Base-by-base conservation (phyloP, 1,284 basidiomycete genomes). In the Boletus semigastroideus region DNA sequence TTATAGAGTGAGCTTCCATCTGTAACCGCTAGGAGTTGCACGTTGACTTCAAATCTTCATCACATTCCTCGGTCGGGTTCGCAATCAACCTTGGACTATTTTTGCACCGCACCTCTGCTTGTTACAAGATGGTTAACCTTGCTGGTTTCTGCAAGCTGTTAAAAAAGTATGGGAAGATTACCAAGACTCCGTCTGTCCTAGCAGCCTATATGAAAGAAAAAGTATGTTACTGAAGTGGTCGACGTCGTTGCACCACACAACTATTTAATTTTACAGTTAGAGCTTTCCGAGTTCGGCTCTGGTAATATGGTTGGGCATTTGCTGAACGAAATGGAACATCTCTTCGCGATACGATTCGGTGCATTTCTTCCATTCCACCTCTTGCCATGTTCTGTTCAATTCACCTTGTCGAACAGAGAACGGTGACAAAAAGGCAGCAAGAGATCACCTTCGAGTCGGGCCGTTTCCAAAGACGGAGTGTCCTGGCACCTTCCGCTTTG, bases 151-250 rank as follows among this genome's bases (percentile, higher is more conserved):
- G 90, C 20, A 98, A 98, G 68, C 88, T 87, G 0, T 67, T 97
- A 56, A 98, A 94, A 72, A 98, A 97, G 72, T 97, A 94, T 61
- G 92, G 94, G 66, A 98, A 97, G 72, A 75, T 83, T 3, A 88
- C 91, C 1, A 83, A 79, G 63, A 87, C 87, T 20, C 8, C 12
- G 17, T 72, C 79, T 37, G 78, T 77, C 3, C 83, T 87, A 65
- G 79, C 84, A 42, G 78, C 82, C 51, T 96, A 90, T 69, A 89
- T 84, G 74, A 73, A 76, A 16, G 87, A 92, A 61, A 86, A 84
- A 65, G 89, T 90, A 56, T 25, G 58, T 27, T 17, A 7, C 22
- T 22, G 22, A n/a, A 14, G 33, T 5, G 1, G 7, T 27, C 12
- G 16, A 27, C 33, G 16, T 33, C 25, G 14, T 22, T 27, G 9